Conservation (phyloP, 2,329 filamentous ascomycete species). For the Ustulina deusta region DNA sequence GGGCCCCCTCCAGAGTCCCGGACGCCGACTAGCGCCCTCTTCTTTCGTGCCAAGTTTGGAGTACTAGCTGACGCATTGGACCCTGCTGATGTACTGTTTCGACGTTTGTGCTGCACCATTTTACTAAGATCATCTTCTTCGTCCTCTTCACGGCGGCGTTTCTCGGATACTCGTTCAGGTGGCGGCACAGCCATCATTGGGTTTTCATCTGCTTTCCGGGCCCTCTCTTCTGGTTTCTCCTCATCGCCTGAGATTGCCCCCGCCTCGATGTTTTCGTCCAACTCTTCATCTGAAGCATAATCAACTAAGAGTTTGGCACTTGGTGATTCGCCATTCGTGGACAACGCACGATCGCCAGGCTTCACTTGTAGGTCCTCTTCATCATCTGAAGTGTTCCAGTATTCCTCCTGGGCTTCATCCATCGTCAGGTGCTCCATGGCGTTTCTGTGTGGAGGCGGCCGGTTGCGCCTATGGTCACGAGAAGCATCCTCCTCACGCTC, state of each 20-base stretch:
- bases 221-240: slow-evolving; percentile 48
- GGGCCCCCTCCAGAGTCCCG: slow-evolving; percentile 57
- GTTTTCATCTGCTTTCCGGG: slow-evolving; percentile 52
- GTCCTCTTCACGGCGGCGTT: slow-evolving; percentile 90
- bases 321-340: slow-evolving; percentile 73
- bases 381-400: slow-evolving; percentile 91
- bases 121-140: slow-evolving; percentile 94
- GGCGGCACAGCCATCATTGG: slow-evolving; percentile 64
- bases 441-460: slow-evolving; percentile 62
- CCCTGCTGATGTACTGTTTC: slow-evolving; percentile 67
- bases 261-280: slow-evolving; percentile 71
- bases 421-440: slow-evolving; percentile 77
- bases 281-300: slow-evolving; percentile 93
- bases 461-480: slow-evolving; percentile 56
- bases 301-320: slow-evolving; percentile 83
- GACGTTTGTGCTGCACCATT: slow-evolving; percentile 74
- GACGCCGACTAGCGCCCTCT: slow-evolving; percentile 59
- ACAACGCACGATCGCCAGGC: slow-evolving; percentile 50
- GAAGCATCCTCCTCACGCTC: slow-evolving; percentile 74
- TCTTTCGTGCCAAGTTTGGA: slow-evolving; percentile 58
- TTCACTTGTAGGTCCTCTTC: slow-evolving; percentile 73
- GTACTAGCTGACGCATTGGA: slow-evolving; percentile 53
- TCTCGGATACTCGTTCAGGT: slow-evolving; percentile 85
- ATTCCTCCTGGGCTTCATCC: slow-evolving; percentile 89
- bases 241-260: slow-evolving; percentile 53